Conservation (phyloP, 1,284 basidiomycete species). For the Neotropicomus parvogracilis region DNA sequence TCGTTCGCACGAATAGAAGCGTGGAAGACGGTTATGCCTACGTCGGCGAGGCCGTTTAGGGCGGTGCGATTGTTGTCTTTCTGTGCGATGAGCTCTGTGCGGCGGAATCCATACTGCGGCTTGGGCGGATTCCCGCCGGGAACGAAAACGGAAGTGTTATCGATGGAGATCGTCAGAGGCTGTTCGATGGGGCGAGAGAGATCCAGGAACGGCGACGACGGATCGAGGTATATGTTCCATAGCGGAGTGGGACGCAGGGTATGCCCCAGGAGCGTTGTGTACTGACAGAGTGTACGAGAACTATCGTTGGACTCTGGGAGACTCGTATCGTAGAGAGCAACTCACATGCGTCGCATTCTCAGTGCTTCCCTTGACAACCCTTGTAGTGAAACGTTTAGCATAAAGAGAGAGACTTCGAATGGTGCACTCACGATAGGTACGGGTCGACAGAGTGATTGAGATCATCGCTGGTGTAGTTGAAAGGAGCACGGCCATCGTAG, state of each 20-base stretch:
- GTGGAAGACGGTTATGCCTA: slow-evolving; percentile 49
- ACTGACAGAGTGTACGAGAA: slow-evolving; percentile 34
- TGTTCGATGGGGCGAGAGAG: slow-evolving; percentile 39
- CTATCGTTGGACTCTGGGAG: not conserved
- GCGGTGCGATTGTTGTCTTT: slow-evolving; percentile 38
- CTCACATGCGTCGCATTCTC: slow-evolving; percentile 45
- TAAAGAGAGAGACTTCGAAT: not conserved
- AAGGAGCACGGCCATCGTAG: slow-evolving; percentile 53
- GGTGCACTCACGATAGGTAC: slow-evolving; percentile 47
- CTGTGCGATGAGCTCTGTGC: slow-evolving; percentile 57
- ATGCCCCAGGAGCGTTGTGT: slow-evolving; percentile 43
- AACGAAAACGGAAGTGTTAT: slow-evolving; percentile 57
- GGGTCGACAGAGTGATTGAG: slow-evolving; percentile 47
- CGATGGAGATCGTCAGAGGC: slow-evolving; percentile 48
- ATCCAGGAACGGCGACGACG: not conserved
- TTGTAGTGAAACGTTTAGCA: slow-evolving; percentile 17
- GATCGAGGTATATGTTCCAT: slow-evolving; percentile 33
- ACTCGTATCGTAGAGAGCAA: not conserved
- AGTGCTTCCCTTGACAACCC: slow-evolving; percentile 47
- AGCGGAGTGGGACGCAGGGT: slow-evolving; percentile 44
- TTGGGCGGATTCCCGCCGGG: slow-evolving; percentile 48
- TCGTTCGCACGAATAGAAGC: slow-evolving; percentile 51
- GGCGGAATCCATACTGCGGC: slow-evolving; percentile 55
- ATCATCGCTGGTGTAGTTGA: slow-evolving; percentile 39
- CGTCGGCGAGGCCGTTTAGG: slow-evolving; percentile 42